Conservation (phyloP, 331 rosid genomes). For the Pyracantha coccinea region DNA sequence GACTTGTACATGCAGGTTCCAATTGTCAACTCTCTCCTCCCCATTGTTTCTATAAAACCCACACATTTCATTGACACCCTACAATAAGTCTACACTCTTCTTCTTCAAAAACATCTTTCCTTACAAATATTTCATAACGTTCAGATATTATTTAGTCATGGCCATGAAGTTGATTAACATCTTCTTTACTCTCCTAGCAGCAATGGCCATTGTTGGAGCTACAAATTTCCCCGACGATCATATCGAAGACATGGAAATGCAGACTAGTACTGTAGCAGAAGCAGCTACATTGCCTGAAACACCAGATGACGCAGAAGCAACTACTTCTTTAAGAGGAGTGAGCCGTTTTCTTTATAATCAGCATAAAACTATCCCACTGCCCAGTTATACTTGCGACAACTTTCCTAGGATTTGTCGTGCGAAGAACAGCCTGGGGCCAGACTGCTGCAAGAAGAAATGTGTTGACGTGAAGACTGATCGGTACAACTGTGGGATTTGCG, state of each 20-base stretch:
- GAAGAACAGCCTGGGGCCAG: constrained; percentile 19
- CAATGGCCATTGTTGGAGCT: constrained; percentile 10
- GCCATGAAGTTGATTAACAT: constrained; percentile 17
- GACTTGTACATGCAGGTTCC: constrained; percentile 18
- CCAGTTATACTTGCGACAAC: constrained; percentile 14
- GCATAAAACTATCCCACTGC: neutral
- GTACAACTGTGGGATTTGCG: constrained; percentile 21
- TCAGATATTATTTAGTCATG: neutral
- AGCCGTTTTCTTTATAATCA: constrained; percentile 8
- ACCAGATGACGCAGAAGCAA: neutral
- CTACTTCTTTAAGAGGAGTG: constrained; percentile 7
- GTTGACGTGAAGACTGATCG: constrained; percentile 17
- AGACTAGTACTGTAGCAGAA: neutral
- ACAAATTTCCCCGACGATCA: neutral
- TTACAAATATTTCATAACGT: neutral
- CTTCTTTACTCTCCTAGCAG: constrained; percentile 5
- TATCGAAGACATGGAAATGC: neutral
- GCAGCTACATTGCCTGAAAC: neutral
- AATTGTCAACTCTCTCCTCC: constrained; percentile 7
- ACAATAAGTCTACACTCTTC: too few relatives aligned
- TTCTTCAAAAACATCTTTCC: too few relatives aligned
- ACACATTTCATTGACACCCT: neutral
- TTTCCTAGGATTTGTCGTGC: constrained; percentile 23
- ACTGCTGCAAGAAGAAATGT: constrained; percentile 29
- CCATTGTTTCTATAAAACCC: constrained; percentile 3